Conservation (phyloP, 768 basidiomycete genomes). For the Termitomyces sp. region DNA sequence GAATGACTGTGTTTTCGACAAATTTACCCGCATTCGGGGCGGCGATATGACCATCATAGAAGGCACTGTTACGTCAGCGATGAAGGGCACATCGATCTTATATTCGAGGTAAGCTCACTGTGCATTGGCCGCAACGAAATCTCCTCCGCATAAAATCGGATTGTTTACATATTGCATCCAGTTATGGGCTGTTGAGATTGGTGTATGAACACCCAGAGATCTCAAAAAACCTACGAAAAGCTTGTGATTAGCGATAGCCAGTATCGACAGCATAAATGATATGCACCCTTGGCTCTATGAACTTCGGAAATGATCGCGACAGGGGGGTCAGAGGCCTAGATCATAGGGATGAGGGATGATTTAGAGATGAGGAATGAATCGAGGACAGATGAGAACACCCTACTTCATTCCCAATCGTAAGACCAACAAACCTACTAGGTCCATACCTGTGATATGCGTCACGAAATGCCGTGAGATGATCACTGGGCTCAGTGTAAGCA, state of each 20-base stretch:
- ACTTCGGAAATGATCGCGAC: slow-evolving; percentile 28
- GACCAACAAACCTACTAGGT: slow-evolving; percentile 22
- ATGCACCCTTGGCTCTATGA: slow-evolving; percentile 24
- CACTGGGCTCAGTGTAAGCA: slow-evolving; percentile 14
- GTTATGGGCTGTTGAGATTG: slow-evolving; percentile 30
- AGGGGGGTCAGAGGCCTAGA: slow-evolving; percentile 20
- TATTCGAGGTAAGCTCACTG: slow-evolving; percentile 19
- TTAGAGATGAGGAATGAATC: too few species aligned
- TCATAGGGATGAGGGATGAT: background rate
- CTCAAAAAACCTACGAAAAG: slow-evolving; percentile 19
- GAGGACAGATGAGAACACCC: background rate
- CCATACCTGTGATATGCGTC: slow-evolving; percentile 24
- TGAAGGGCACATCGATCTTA: background rate
- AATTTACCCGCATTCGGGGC: slow-evolving; percentile 12
- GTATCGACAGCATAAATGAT: background rate
- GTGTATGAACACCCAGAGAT: slow-evolving; percentile 24
- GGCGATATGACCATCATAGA: slow-evolving; percentile 9
- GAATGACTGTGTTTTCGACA: slow-evolving; percentile 5
- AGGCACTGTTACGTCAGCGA: slow-evolving; percentile 3
- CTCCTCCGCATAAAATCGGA: slow-evolving; percentile 24
- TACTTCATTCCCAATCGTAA: slow-evolving; percentile 32
- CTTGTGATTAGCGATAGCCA: background rate
- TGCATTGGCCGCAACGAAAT: slow-evolving; percentile 36
- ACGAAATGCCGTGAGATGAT: slow-evolving; percentile 26
- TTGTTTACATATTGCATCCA: slow-evolving; percentile 27